Percentiles rank a stretch among this genome's conserved stretches.
Evolutionary conservation across 2,329 filamentous ascomycete genomes (phyloP).

Genomic region (Lasiodiplodia hormozganensis): DNA sequence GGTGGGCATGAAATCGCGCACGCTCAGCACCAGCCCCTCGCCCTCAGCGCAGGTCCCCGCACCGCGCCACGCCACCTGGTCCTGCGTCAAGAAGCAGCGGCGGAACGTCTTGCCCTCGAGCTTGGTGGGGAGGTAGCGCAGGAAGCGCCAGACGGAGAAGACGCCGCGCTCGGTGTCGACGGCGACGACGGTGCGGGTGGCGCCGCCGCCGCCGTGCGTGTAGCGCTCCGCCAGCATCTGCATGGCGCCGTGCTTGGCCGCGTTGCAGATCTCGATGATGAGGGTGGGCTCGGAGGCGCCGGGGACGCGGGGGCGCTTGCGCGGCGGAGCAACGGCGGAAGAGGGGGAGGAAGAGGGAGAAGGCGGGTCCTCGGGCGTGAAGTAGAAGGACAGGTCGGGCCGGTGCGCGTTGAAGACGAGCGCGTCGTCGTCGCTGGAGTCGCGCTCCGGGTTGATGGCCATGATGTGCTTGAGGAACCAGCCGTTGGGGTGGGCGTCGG

Average conservation of each 20-base stretch:
- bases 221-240: background rate
- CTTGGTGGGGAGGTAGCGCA: background rate
- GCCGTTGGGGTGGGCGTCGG: background rate
- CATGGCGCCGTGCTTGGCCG: background rate
- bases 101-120: background rate
- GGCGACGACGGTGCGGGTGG: background rate
- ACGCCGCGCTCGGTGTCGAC: background rate
- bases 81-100: background rate
- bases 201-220: background rate
- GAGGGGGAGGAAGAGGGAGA: background rate
- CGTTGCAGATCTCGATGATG: slow-evolving; percentile 13
- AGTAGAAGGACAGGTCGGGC: background rate
- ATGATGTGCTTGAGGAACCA: background rate
- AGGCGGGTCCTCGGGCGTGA: background rate
- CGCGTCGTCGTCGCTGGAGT: background rate
- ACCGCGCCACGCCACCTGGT: background rate
- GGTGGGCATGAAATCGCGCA: slow-evolving; percentile 4
- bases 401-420: background rate
- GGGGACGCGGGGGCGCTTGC: background rate
- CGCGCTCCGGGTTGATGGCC: background rate
- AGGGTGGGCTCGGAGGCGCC: background rate
- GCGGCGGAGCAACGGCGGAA: background rate
- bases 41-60: no score
- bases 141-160: background rate
- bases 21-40: background rate